A percentile compares a stretch with the other conserved stretches of the same genome.
These are phyloP conservation scores for Fusarium scirpi DNA, from an alignment of 2,329 filamentous ascomycete genomes.

Conservation along the genomic window DNA sequence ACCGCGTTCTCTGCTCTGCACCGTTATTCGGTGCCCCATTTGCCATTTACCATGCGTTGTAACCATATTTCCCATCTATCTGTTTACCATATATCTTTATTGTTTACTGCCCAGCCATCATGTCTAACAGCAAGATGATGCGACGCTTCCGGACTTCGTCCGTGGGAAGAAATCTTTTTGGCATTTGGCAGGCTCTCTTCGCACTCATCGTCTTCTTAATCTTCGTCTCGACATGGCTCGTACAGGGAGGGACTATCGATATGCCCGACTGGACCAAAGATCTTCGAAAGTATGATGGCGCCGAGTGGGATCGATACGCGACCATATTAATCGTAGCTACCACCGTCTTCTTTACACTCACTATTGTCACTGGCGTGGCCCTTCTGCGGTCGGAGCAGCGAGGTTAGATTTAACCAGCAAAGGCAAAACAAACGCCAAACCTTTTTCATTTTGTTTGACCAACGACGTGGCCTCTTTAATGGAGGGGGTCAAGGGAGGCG, in stretches of 20 bases:
- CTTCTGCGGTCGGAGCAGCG: slow-evolving; percentile 1
- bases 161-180: not conserved
- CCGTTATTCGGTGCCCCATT: not conserved
- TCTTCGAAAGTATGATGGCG: slow-evolving; percentile 19
- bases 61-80: not conserved
- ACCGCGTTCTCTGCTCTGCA: not conserved
- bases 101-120: not conserved
- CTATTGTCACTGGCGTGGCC: slow-evolving; percentile 10
- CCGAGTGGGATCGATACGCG: slow-evolving; percentile 16
- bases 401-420: not conserved
- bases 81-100: not conserved
- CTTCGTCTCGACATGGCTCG: slow-evolving; percentile 15
- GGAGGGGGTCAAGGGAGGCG: not conserved
- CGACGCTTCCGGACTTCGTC: not conserved
- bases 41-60: not conserved
- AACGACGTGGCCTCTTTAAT: not conserved
- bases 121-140: not conserved
- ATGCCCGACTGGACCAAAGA: slow-evolving; percentile 34
- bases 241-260: slow-evolving; percentile 2
- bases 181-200: slow-evolving; percentile 10
- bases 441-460: not conserved
- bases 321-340: slow-evolving; percentile 10
- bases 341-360: slow-evolving; percentile 3
- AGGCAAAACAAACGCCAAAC: not conserved
- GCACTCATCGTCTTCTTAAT: slow-evolving; percentile 11